Conservation (phyloP, 257 asterid genomes). For the Plantago major region DNA sequence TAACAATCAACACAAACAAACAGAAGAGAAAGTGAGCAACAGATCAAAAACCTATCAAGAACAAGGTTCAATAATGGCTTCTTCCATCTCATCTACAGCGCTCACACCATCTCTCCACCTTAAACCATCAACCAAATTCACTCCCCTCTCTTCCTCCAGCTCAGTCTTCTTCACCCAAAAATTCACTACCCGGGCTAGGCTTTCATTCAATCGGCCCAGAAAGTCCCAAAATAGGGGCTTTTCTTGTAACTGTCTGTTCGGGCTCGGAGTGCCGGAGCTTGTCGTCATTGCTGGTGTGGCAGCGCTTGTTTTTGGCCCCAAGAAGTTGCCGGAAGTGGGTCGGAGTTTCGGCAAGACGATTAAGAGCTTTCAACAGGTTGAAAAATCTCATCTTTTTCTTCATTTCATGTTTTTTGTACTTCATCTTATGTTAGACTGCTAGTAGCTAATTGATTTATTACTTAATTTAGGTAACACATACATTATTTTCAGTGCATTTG, state of each 20-base stretch:
- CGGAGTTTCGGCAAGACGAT: slow-evolving; percentile 80
- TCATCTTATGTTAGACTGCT: neutral
- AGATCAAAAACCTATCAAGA: slow-evolving; percentile 16
- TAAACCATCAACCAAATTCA: slow-evolving; percentile 21
- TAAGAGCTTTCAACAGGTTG: slow-evolving; percentile 92
- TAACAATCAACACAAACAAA: too few species aligned
- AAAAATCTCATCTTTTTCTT: neutral
- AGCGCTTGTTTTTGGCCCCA: slow-evolving; percentile 82
- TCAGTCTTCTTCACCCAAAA: slow-evolving; percentile 50
- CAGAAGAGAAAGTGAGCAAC: too few species aligned
- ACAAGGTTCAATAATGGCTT: slow-evolving; percentile 25
- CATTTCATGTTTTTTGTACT: neutral
- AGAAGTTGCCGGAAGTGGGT: slow-evolving; percentile 81
- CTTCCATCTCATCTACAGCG: slow-evolving; percentile 26
- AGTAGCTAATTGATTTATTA: neutral
- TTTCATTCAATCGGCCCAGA: slow-evolving; percentile 23
- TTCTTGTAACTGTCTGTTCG: slow-evolving; percentile 68
- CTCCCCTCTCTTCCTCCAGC: slow-evolving; percentile 42
- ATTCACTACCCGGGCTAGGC: slow-evolving; percentile 19
- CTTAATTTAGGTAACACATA: neutral
- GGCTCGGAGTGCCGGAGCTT: slow-evolving; percentile 92
- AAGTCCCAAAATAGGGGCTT: slow-evolving; percentile 36
- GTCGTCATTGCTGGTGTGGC: slow-evolving; percentile 81
- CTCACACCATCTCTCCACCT: slow-evolving; percentile 15
- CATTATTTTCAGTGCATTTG: neutral